phyloP scores from a whole-genome alignment of 352 stramenopile species.

The Pilasporangium apinafurcum region DNA sequence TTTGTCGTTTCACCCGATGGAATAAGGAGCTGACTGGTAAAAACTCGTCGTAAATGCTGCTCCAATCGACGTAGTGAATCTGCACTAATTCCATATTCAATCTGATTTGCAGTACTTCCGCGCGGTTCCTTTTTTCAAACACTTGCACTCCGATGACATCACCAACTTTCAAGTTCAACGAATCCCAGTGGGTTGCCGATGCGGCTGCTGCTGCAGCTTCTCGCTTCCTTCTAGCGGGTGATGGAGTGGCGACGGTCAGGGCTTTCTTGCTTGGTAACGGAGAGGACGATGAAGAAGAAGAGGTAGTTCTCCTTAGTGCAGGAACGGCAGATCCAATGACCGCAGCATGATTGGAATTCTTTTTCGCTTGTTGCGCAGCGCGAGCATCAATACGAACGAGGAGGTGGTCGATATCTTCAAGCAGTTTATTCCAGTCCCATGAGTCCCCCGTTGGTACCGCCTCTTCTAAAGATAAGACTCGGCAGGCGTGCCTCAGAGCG shows the following conservation, averaged over 20 bases:
- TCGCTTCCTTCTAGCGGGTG: neutral
- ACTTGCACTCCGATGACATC: slow-evolving; percentile 70
- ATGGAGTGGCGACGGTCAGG: too few relatives aligned
- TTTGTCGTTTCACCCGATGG: slow-evolving; percentile 36
- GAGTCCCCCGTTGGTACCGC: slow-evolving; percentile 61
- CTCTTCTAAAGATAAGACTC: slow-evolving; percentile 63
- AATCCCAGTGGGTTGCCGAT: slow-evolving; percentile 54
- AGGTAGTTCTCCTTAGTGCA: too few relatives aligned
- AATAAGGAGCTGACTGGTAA: slow-evolving; percentile 59
- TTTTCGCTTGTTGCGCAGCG: slow-evolving; percentile 21
- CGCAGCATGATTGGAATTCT: slow-evolving; percentile 7
- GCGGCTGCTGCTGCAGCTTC: slow-evolving; percentile 4
- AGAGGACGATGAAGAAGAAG: too few relatives aligned
- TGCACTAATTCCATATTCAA: slow-evolving; percentile 69
- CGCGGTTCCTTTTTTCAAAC: slow-evolving; percentile 68
- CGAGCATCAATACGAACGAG: slow-evolving; percentile 52
- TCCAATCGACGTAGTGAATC: slow-evolving; percentile 77
- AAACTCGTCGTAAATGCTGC: slow-evolving; percentile 81
- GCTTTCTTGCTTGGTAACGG: too few relatives aligned
- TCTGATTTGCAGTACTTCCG: slow-evolving; percentile 55
- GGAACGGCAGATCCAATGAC: neutral
- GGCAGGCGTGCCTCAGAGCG: slow-evolving; percentile 53
- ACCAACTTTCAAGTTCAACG: slow-evolving; percentile 46
- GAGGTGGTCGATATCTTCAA: slow-evolving; percentile 68
- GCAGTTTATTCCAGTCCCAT: slow-evolving; percentile 75